Conservation (phyloP, 2,329 filamentous ascomycete genomes). For the Cladosporium colombiae region DNA sequence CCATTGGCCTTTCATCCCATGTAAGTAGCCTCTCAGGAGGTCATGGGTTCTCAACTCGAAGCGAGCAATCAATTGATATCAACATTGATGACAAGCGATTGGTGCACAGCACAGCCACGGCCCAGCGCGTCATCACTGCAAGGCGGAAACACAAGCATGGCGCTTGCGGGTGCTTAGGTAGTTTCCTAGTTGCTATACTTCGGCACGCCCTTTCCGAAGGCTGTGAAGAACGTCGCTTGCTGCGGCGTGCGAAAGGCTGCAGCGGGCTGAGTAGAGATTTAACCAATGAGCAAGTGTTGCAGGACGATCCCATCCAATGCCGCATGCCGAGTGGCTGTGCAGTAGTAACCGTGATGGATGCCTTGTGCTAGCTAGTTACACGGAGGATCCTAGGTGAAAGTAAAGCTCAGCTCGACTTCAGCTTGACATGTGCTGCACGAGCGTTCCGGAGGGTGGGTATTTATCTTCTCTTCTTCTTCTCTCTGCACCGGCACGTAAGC, state of each 20-base stretch:
- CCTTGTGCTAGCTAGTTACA: not conserved
- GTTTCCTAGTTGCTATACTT: not conserved
- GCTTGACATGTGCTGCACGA: not conserved
- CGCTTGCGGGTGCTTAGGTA: not conserved
- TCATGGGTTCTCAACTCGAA: not conserved
- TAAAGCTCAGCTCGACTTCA: constrained; percentile 4
- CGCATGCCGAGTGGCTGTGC: constrained; percentile 5
- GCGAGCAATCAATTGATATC: not conserved
- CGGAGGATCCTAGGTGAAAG: not conserved
- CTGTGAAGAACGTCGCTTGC: constrained; percentile 8
- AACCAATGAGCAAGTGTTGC: not conserved
- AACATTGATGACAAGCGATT: not conserved
- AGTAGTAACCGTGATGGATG: not conserved
- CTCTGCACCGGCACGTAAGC: not conserved
- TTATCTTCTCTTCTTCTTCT: not conserved
- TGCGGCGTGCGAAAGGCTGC: not conserved
- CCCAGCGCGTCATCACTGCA: not conserved
- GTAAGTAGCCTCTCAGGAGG: not conserved
- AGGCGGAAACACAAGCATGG: not conserved
- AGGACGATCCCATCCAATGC: not conserved
- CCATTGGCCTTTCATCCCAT: too few species aligned
- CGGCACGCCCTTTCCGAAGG: not conserved
- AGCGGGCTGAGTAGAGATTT: not conserved
- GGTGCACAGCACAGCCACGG: not conserved
- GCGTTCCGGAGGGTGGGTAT: not conserved